Evolutionary conservation across 192 early-diverging fungal species (phyloP), one percentile per base, ranked within the genome.

Genomic region (Powellomyces hirtus): DNA sequence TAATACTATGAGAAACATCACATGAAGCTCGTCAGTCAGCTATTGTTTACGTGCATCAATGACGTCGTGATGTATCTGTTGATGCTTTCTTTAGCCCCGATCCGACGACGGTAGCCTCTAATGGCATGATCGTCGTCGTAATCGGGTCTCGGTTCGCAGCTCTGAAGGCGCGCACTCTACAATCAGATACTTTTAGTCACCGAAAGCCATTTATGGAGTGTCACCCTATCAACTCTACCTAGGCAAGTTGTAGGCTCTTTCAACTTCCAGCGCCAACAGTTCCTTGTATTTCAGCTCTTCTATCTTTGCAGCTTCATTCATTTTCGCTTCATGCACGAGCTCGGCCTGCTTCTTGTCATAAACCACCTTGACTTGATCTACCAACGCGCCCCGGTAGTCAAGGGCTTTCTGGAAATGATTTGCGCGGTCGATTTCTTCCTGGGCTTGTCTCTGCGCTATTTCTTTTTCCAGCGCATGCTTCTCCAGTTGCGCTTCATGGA

Each of bases 331-430:
- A 14, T 26, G 35, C 26, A 53, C 29, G 51, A 37, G 31, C 46
- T 72, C 70, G 2, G 72, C 62, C 44, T 52, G 27, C 56, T 63
- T 74, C 51, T 59, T 38, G 13, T 75, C 70, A 24, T 76, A 62
- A n/a, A 53, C 61, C 8, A 42, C 38, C 35, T 70, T 50, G 65
- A 82, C 75, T 66, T 82, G 81, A 52, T 74, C 61, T 33, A 59
- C 49, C 20, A 82, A 61, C 0, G 73, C 71, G 18, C 50, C 55
- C 20, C 61, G 61, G 51, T 77, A 79, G 30, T 65, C 46, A 34
- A 65, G 49, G 16, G 44, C 64, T 16, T 51, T 38, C 18, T 59
- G 24, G 4, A 38, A 35, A 31, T 71, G 68, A 31, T 65, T 40
- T 16, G 44, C 73, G 18, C 68, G 70, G 20, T 60, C 71, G 30